Conservation (phyloP, 768 basidiomycete species). For the Crepidotus variabilis region DNA sequence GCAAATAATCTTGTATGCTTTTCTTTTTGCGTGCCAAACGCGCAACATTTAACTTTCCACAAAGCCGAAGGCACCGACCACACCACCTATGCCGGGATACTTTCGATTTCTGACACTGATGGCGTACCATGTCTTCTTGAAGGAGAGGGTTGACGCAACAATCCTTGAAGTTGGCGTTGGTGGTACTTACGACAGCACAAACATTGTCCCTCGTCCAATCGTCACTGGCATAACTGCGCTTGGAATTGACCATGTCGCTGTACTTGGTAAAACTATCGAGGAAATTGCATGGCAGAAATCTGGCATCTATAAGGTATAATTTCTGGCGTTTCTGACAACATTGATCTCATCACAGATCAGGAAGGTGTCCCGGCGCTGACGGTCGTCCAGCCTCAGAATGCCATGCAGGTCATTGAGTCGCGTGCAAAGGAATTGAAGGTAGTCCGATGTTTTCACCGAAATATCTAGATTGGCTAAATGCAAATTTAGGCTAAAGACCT, state of each 20-base stretch:
- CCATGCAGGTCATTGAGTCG: conserved; percentile 60
- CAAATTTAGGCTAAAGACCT: conserved; percentile 53
- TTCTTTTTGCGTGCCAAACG: neutral
- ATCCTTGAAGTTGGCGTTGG: conserved; percentile 97
- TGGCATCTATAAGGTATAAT: conserved; percentile 86
- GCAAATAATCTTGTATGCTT: conserved; percentile 51
- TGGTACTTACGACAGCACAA: conserved; percentile 92
- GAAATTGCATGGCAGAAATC: conserved; percentile 96
- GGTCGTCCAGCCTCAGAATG: conserved; percentile 71
- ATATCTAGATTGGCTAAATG: neutral
- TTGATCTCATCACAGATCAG: conserved; percentile 27
- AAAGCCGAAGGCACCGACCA: conserved; percentile 46
- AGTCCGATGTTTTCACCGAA: neutral
- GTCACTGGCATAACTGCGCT: conserved; percentile 87
- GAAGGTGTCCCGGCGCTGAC: conserved; percentile 82
- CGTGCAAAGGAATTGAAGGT: conserved; percentile 69
- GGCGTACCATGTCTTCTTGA: conserved; percentile 86
- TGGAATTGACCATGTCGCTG: conserved; percentile 86
- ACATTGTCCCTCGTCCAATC: conserved; percentile 88
- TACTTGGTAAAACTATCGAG: conserved; percentile 81
- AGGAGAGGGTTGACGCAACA: conserved; percentile 81
- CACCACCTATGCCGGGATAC: conserved; percentile 81
- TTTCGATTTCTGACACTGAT: conserved; percentile 92
- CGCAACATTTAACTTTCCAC: conserved; percentile 3
- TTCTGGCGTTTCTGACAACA: neutral